phyloP scores from a whole-genome alignment of 305 asterid genomes.

The Rubia balearica region DNA sequence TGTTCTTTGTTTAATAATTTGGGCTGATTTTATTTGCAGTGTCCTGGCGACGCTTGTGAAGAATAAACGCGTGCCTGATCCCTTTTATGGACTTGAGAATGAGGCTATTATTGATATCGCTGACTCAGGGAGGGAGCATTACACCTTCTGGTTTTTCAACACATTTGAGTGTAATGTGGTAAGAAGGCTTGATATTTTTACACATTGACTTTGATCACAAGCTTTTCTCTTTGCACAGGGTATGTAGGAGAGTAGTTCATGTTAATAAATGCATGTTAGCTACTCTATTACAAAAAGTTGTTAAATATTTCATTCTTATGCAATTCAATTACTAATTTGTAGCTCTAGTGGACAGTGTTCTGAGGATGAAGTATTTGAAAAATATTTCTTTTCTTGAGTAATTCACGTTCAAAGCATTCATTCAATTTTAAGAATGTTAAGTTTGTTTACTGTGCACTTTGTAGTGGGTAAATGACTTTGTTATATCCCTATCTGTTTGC shows the following conservation, averaged over 20 bases:
- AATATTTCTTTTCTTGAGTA: background rate
- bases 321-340: background rate
- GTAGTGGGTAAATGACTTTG: background rate
- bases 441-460: background rate
- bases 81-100: conserved; percentile 87
- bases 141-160: conserved; percentile 93
- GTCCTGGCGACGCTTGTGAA: conserved; percentile 88
- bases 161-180: conserved; percentile 75
- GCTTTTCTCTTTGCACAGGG: background rate
- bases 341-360: background rate
- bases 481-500: background rate
- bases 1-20: background rate
- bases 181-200: conserved; percentile 19
- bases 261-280: background rate
- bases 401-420: background rate
- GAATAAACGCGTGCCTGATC: conserved; percentile 82
- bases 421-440: background rate
- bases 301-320: background rate
- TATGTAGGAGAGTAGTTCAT: background rate
- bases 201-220: background rate
- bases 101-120: conserved; percentile 78
- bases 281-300: background rate
- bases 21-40: conserved; percentile 32
- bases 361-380: background rate
- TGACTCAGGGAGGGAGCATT: conserved; percentile 86